phyloP scores from a whole-genome alignment of 2,329 filamentous ascomycete species.

The Arthrinium puccinioides region DNA sequence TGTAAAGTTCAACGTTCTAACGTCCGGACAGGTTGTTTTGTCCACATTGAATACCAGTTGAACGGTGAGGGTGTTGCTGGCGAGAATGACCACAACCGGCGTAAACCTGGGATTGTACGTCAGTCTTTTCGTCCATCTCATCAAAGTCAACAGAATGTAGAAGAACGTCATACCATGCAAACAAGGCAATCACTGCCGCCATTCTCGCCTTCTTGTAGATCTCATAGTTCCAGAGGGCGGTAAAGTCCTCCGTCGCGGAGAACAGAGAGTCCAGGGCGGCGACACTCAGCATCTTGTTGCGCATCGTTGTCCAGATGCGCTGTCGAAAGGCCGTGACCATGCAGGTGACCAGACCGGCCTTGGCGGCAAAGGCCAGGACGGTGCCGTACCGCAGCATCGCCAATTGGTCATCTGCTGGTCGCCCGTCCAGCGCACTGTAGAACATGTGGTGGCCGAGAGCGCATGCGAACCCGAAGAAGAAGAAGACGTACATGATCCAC shows the following conservation, averaged over 20 bases:
- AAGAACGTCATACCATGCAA: constrained; percentile 21
- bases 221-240: constrained; percentile 21
- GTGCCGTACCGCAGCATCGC: constrained; percentile 31
- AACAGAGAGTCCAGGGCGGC: constrained; percentile 26
- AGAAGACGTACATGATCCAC: constrained; percentile 28
- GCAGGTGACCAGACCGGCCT: constrained; percentile 28
- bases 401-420: constrained; percentile 24
- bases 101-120: constrained; percentile 17
- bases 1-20: constrained; percentile 25
- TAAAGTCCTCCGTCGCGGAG: constrained; percentile 21
- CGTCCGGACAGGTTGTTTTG: constrained; percentile 19
- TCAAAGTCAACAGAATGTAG: not conserved
- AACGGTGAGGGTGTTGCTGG: constrained; percentile 28
- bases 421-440: constrained; percentile 25
- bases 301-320: constrained; percentile 24
- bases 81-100: constrained; percentile 29
- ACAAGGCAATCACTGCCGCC: constrained; percentile 25
- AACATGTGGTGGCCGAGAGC: constrained; percentile 30
- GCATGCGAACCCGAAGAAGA: constrained; percentile 27
- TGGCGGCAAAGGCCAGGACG: constrained; percentile 28
- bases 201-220: constrained; percentile 22
- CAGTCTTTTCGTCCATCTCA: not conserved
- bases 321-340: constrained; percentile 25
- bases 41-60: constrained; percentile 12
- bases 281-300: constrained; percentile 19